Base-by-base conservation (phyloP, 2,329 filamentous ascomycete species). In the Whalleya microplaca region DNA sequence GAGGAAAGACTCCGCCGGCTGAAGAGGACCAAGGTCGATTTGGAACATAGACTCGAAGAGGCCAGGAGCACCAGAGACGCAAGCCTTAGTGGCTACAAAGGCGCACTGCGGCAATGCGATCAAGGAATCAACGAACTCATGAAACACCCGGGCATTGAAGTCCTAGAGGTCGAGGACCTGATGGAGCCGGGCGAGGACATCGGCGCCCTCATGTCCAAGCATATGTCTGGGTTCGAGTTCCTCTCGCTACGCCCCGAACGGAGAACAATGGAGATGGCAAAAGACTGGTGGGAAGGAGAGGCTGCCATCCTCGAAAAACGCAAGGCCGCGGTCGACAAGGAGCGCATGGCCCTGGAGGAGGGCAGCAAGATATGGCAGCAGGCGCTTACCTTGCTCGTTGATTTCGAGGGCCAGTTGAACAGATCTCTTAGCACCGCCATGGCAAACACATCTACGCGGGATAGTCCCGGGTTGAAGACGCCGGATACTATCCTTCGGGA, bases 251-350 rank as follows among this genome's bases (percentile, higher is more conserved):
- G 85, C 0, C 80, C 85, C 0, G 84, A 88, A 63, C 80, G 88
- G 18, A 79, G 89, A 45, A 92, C 89, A 0, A 69, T 87, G 1
- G 84, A 84, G 14, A 87, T 92, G 86, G 89, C 89, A 0, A 84
- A 79, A 56, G 81, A 86, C 14, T 90, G 89, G 80, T 92, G 88
- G 85, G 79, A 84, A 51, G 80, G 81, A 5, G 88, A 92, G 63
- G 76, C 87, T 1, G 73, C 73, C 1, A 73, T 83, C 0, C 74
- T 90, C 2, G 75, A 85, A 48, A 74, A 76, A 44, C 82, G 82
- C 55, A 84, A 83, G 59, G 66, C 73, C 8, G 78, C 81, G 21
- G 83, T 88, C 1, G 80, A 86, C 27, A 78, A 78, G 45, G 89
- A 93, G 60, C 81, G 81, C 18, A 72, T 77, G 2, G 90, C 89